A percentile compares a stretch with the other conserved stretches of the same genome.
Evolutionary conservation across 768 basidiomycete species (phyloP).

Genomic region (Scleroderma citrinum): DNA sequence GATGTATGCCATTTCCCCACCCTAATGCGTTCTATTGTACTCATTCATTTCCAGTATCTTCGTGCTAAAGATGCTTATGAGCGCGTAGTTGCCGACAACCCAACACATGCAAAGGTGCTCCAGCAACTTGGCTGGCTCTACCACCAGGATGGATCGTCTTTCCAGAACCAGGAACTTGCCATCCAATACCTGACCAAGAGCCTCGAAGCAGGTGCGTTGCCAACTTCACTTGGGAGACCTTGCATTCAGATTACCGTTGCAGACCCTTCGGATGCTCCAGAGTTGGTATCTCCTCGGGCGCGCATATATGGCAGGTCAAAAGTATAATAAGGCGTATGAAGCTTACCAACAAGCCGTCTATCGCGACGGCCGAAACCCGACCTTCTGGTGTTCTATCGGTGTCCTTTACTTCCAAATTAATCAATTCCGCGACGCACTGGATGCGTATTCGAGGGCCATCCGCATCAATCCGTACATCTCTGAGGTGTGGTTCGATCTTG

Average conservation of each 20-base stretch:
- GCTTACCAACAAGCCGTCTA: conserved; percentile 99
- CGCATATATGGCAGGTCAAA: conserved; percentile 97
- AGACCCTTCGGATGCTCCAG: conserved; percentile 95
- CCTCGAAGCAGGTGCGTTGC: conserved; percentile 79
- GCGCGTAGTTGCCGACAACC: conserved; percentile 88
- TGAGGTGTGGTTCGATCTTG: conserved; percentile 82
- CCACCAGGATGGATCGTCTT: conserved; percentile 90
- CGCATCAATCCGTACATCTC: conserved; percentile 97
- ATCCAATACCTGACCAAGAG: conserved; percentile 92
- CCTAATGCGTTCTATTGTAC: conserved; percentile 1
- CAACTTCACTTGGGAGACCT: neutral
- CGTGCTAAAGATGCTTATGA: conserved; percentile 95
- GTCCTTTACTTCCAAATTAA: conserved; percentile 99
- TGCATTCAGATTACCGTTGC: conserved; percentile 2
- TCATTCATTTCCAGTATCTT: conserved; percentile 52
- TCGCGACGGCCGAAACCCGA: conserved; percentile 96
- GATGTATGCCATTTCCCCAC: conserved; percentile 53
- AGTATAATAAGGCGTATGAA: conserved; percentile 99
- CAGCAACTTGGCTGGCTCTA: conserved; percentile 98
- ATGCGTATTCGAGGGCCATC: conserved; percentile 98
- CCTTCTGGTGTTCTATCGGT: conserved; percentile 99
- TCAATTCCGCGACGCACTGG: conserved; percentile 97
- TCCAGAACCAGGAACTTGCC: conserved; percentile 94
- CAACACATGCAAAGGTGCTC: conserved; percentile 91
- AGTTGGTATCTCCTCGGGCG: conserved; percentile 99